These are phyloP conservation scores for Sordariomycetes sp. DNA, from an alignment of 2,329 filamentous ascomycete species.

Conservation along the genomic window DNA sequence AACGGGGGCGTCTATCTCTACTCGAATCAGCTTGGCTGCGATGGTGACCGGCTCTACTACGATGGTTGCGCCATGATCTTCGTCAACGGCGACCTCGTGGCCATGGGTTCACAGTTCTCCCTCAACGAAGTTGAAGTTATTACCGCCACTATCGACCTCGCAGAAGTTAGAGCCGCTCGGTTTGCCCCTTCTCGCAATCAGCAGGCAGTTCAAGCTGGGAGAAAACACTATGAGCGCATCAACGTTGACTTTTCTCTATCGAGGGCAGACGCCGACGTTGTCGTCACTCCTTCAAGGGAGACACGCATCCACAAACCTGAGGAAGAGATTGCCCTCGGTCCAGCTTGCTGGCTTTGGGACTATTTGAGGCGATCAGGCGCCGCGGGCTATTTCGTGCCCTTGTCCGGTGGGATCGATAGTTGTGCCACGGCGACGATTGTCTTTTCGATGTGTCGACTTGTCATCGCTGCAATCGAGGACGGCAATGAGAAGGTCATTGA, in stretches of 20 bases:
- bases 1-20: conserved; percentile 45
- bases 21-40: conserved; percentile 14
- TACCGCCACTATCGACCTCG: conserved; percentile 56
- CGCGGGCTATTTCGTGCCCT: conserved; percentile 1
- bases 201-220: too few species aligned
- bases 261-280: too few species aligned
- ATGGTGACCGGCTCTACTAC: conserved; percentile 20
- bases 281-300: too few species aligned
- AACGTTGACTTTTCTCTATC: not conserved
- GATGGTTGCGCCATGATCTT: conserved; percentile 56
- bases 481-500: too few species aligned
- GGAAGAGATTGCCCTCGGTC: conserved; percentile 3
- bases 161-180: conserved; percentile 58
- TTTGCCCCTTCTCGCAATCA: conserved; percentile 43
- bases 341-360: conserved; percentile 2
- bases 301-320: too few species aligned
- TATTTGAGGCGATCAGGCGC: conserved; percentile 2
- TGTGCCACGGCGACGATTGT: too few species aligned
- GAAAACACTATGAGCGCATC: too few species aligned
- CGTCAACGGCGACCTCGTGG: conserved; percentile 55
- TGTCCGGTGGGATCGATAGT: conserved; percentile 3
- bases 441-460: too few species aligned
- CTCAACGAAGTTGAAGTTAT: conserved; percentile 46
- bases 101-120: conserved; percentile 54
- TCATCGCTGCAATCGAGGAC: too few species aligned